Conservation (phyloP, 2,329 filamentous ascomycete species). For the Monosporascus sp. region DNA sequence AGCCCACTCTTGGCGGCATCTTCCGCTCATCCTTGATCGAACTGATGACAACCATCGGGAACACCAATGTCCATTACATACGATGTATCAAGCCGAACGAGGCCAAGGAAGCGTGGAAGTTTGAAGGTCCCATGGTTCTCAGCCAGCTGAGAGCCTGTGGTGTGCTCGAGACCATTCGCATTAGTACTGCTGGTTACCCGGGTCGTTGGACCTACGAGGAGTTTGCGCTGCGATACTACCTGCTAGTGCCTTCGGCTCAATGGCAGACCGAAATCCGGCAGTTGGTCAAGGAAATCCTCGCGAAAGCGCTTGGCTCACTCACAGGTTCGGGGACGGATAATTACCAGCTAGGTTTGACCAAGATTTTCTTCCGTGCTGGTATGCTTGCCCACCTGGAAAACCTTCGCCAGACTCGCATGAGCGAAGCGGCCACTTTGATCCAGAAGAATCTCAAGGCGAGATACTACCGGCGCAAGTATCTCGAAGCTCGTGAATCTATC, state of each 20-base stretch:
- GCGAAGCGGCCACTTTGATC: constrained; percentile 93
- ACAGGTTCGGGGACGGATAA: constrained; percentile 76
- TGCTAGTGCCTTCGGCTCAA: constrained; percentile 81
- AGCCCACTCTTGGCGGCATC: constrained; percentile 94
- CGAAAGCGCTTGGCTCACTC: constrained; percentile 76
- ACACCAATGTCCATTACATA: constrained; percentile 98
- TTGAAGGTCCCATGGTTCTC: constrained; percentile 97
- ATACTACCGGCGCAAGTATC: constrained; percentile 87
- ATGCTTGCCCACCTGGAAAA: constrained; percentile 99
- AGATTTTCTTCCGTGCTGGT: constrained; percentile 98
- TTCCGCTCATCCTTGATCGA: constrained; percentile 98
- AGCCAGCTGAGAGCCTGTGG: constrained; percentile 95
- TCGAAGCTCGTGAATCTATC: constrained; percentile 79
- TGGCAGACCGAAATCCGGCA: constrained; percentile 93
- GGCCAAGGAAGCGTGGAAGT: constrained; percentile 93
- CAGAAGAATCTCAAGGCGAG: constrained; percentile 97
- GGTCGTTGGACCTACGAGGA: constrained; percentile 99
- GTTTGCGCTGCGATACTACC: constrained; percentile 96
- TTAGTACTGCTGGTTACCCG: constrained; percentile 94
- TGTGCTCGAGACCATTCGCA: constrained; percentile 96
- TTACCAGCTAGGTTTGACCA: constrained; percentile 94
- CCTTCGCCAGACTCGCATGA: constrained; percentile 80
- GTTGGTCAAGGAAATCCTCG: constrained; percentile 90
- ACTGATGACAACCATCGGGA: constrained; percentile 96
- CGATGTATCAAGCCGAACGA: constrained; percentile 99